Percentiles rank a stretch among this genome's conserved stretches.
Conservation (phyloP, 2,329 filamentous ascomycete genomes). For the Coniochaeta prunicola region DNA sequence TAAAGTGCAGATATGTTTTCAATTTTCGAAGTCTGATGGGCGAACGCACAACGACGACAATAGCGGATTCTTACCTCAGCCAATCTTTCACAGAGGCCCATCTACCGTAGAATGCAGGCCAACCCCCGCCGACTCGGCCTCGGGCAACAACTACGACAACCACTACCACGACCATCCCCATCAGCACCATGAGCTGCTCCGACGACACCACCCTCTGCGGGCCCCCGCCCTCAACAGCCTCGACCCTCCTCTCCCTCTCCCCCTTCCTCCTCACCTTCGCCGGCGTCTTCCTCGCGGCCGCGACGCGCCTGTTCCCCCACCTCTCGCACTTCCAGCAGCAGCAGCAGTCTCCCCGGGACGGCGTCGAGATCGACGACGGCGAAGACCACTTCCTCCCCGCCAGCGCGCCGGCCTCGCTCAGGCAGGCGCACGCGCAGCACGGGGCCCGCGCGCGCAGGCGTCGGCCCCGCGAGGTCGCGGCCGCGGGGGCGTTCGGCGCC, state of each 20-base stretch:
- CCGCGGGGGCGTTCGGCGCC: slow-evolving; percentile 63
- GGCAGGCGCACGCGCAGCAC: slow-evolving; percentile 52
- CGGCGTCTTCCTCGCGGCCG: slow-evolving; percentile 53
- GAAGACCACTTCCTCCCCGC: slow-evolving; percentile 56
- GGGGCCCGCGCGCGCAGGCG: slow-evolving; percentile 44
- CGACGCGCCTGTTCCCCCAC: slow-evolving; percentile 64
- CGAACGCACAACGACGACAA: background rate
- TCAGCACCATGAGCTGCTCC: slow-evolving; percentile 6
- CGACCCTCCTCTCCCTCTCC: slow-evolving; percentile 39
- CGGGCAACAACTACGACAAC: background rate
- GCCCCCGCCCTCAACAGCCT: slow-evolving; percentile 2
- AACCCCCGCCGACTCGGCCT: background rate
- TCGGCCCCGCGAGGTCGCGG: slow-evolving; percentile 45
- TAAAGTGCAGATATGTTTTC: background rate
- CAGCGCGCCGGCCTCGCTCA: slow-evolving; percentile 52
- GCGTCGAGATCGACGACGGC: slow-evolving; percentile 41
- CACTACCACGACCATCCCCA: background rate
- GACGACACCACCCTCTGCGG: slow-evolving; percentile 4
- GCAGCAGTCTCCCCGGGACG: no score
- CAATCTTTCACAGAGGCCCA: background rate
- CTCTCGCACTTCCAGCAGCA: slow-evolving; percentile 40
- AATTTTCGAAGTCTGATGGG: no score
- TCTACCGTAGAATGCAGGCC: background rate
- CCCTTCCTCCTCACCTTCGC: no score
- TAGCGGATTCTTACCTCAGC: background rate